A percentile compares a stretch with the other conserved stretches of the same genome.
Conservation (phyloP, 169 alveolate species). For the Perkinsus marinus region DNA sequence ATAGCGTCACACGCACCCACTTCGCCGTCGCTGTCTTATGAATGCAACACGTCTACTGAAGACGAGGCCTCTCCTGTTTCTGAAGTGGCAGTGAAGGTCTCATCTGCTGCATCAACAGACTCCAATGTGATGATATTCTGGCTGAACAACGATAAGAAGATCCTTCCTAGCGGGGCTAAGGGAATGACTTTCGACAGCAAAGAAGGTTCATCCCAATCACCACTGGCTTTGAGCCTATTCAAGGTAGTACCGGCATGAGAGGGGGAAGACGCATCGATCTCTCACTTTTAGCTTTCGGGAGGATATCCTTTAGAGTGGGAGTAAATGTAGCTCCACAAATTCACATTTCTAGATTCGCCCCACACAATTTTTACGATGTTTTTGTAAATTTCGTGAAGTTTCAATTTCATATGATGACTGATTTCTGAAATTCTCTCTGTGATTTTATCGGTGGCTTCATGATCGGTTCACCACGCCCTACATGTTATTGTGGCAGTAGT, state of each 20-base stretch:
- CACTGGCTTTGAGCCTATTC: background rate
- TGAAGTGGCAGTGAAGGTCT: background rate
- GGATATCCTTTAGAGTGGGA: no score
- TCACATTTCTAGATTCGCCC: no score
- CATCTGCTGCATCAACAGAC: background rate
- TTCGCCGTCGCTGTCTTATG: background rate
- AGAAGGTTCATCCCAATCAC: background rate
- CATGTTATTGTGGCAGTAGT: no score
- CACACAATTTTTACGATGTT: no score
- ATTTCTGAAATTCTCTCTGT: no score
- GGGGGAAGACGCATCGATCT: no score
- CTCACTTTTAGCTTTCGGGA: no score
- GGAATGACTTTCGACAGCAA: background rate
- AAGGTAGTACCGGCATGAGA: background rate
- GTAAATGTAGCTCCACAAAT: no score
- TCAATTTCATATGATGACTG: no score
- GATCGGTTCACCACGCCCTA: no score
- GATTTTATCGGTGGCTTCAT: no score
- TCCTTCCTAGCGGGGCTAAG: background rate
- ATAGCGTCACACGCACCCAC: background rate
- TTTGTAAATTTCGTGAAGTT: no score
- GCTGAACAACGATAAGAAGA: background rate
- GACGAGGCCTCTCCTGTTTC: background rate
- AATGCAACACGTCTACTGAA: background rate
- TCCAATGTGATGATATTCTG: background rate